phyloP scores from a whole-genome alignment of 2,329 filamentous ascomycete genomes.

The Aspergillus sp. region DNA sequence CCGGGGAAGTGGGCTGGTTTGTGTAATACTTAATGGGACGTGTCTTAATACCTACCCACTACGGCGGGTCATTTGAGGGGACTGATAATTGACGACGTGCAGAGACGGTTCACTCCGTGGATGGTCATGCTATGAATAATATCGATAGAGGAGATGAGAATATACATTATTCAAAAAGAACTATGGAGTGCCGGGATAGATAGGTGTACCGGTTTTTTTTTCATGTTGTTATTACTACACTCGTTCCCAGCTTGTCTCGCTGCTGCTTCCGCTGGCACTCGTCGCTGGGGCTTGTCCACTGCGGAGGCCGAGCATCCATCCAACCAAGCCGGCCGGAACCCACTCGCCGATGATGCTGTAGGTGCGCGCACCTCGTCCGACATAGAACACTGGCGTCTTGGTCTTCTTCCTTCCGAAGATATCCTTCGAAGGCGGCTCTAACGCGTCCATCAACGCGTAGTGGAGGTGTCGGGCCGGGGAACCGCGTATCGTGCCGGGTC shows the following conservation, averaged over 20 bases:
- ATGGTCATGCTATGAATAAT: background rate
- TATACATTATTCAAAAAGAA: background rate
- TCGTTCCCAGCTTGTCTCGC: constrained; percentile 38
- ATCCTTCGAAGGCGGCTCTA: constrained; percentile 54
- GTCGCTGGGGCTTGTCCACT: constrained; percentile 19
- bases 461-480: constrained; percentile 77
- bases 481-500: constrained; percentile 52
- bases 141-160: background rate
- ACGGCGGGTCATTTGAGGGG: background rate
- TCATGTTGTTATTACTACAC: constrained; percentile 17
- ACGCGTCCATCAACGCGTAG: constrained; percentile 84
- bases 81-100: background rate
- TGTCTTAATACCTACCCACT: background rate
- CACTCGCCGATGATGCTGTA: constrained; percentile 85
- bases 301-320: constrained; percentile 87
- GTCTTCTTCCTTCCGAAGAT: constrained; percentile 38
- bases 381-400: constrained; percentile 63
- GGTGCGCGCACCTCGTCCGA: constrained; percentile 78
- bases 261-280: constrained; percentile 31
- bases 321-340: constrained; percentile 74
- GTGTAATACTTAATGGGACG: background rate
- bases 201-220: background rate
- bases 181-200: background rate
- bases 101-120: background rate
- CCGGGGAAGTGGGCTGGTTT: background rate